phyloP scores from a whole-genome alignment of 1,139 yeast species.

The Scheffersomyces titani region DNA sequence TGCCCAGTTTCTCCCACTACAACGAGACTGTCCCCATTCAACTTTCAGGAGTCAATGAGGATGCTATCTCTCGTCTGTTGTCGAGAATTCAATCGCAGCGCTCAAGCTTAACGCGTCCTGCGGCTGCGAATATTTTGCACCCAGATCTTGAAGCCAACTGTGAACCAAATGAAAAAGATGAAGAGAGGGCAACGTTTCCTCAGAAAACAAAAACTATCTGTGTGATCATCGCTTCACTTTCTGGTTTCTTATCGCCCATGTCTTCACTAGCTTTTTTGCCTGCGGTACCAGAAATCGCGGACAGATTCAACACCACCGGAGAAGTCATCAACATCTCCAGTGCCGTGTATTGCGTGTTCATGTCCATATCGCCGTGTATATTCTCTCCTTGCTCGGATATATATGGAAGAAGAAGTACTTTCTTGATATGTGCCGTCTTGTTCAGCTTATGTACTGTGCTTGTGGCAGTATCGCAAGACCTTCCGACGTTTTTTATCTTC shows the following conservation, averaged over 20 bases:
- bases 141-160: slow-evolving; percentile 1
- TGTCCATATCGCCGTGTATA: slow-evolving; percentile 53
- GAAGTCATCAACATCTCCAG: slow-evolving; percentile 48
- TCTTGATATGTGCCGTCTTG: slow-evolving; percentile 34
- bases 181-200: slow-evolving; percentile 10
- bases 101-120: slow-evolving; percentile 3
- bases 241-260: slow-evolving; percentile 43
- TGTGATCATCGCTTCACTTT: slow-evolving; percentile 18
- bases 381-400: slow-evolving; percentile 50
- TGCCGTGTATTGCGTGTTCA: slow-evolving; percentile 49
- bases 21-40: slow-evolving; percentile 17
- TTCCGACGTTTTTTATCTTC: slow-evolving; percentile 53
- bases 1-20: background rate
- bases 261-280: slow-evolving; percentile 47
- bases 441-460: slow-evolving; percentile 35
- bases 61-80: slow-evolving; percentile 17
- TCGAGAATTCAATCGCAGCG: slow-evolving; percentile 17
- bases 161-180: slow-evolving; percentile 8
- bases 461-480: slow-evolving; percentile 46
- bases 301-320: slow-evolving; percentile 43
- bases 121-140: slow-evolving; percentile 1
- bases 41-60: slow-evolving; percentile 16
- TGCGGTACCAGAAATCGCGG: slow-evolving; percentile 51
- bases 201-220: slow-evolving; percentile 11
- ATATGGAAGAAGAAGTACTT: slow-evolving; percentile 48